Evolutionary conservation across 2,329 filamentous ascomycete species (phyloP).

Genomic region (Diaporthe nobilis): DNA sequence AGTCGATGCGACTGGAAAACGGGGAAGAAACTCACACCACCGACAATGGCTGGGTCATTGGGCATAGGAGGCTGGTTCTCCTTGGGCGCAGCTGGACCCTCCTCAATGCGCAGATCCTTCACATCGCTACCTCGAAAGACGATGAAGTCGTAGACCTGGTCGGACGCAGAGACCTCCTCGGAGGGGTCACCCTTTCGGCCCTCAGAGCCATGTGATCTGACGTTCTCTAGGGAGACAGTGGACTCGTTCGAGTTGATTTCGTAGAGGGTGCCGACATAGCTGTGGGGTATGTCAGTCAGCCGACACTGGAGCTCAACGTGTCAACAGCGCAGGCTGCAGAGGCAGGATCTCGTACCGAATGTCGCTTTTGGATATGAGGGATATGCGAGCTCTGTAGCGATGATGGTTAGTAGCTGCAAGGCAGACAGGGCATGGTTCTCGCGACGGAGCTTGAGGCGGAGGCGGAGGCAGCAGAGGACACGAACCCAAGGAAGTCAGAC

Average conservation of each 20-base stretch:
- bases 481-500: slow-evolving; percentile 74
- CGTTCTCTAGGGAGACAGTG: slow-evolving; percentile 97
- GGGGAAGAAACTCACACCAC: slow-evolving; percentile 80
- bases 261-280: slow-evolving; percentile 95
- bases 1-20: slow-evolving; percentile 41
- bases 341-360: slow-evolving; percentile 79
- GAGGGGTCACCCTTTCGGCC: slow-evolving; percentile 83
- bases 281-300: slow-evolving; percentile 60
- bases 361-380: slow-evolving; percentile 96
- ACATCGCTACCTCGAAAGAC: slow-evolving; percentile 98
- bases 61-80: slow-evolving; percentile 85
- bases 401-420: slow-evolving; percentile 50
- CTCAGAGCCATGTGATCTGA: slow-evolving; percentile 94
- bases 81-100: slow-evolving; percentile 79
- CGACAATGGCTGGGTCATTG: slow-evolving; percentile 93
- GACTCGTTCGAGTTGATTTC: slow-evolving; percentile 98
- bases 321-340: slow-evolving; percentile 23
- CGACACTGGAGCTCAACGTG: slow-evolving; percentile 28
- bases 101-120: slow-evolving; percentile 95
- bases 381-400: slow-evolving; percentile 84
- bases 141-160: slow-evolving; percentile 97
- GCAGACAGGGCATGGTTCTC: neutral
- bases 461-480: slow-evolving; percentile 43
- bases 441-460: slow-evolving; percentile 42
- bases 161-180: slow-evolving; percentile 86